These are phyloP conservation scores for Metarhizium anisopliae DNA, from an alignment of 2,329 filamentous ascomycete genomes.

Conservation along the genomic window DNA sequence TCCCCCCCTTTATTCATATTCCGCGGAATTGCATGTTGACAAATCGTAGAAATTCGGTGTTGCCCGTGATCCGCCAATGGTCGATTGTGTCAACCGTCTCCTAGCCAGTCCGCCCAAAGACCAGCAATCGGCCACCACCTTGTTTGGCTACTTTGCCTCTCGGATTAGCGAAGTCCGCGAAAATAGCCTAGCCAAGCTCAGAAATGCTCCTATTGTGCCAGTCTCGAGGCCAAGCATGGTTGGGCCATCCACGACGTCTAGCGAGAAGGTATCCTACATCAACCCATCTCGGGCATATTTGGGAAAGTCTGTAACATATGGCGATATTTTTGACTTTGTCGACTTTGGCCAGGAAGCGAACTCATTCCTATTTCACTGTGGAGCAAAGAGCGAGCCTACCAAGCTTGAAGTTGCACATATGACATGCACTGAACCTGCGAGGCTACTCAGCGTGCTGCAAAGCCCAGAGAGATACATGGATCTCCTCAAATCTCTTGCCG, in stretches of 20 bases:
- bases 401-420: constrained; percentile 76
- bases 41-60: constrained; percentile 66
- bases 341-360: constrained; percentile 87
- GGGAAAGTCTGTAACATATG: constrained; percentile 61
- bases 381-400: constrained; percentile 85
- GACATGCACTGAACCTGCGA: constrained; percentile 74
- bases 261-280: constrained; percentile 30
- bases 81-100: constrained; percentile 65
- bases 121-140: constrained; percentile 52
- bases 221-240: constrained; percentile 32
- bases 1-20: background rate
- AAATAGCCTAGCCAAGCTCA: constrained; percentile 49
- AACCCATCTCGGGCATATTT: constrained; percentile 72
- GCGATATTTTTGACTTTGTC: constrained; percentile 93
- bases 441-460: constrained; percentile 71
- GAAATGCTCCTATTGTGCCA: constrained; percentile 63
- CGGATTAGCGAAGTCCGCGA: constrained; percentile 66
- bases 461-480: constrained; percentile 79
- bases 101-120: constrained; percentile 63
- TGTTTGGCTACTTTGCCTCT: constrained; percentile 79
- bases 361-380: constrained; percentile 77
- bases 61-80: constrained; percentile 68
- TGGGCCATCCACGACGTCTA: constrained; percentile 30
- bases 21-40: constrained; percentile 4
- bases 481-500: constrained; percentile 71